A percentile compares a stretch with the other conserved stretches of the same genome.
Conservation (phyloP, 805 yeast genomes). For the Metschnikowia amazonensis region DNA sequence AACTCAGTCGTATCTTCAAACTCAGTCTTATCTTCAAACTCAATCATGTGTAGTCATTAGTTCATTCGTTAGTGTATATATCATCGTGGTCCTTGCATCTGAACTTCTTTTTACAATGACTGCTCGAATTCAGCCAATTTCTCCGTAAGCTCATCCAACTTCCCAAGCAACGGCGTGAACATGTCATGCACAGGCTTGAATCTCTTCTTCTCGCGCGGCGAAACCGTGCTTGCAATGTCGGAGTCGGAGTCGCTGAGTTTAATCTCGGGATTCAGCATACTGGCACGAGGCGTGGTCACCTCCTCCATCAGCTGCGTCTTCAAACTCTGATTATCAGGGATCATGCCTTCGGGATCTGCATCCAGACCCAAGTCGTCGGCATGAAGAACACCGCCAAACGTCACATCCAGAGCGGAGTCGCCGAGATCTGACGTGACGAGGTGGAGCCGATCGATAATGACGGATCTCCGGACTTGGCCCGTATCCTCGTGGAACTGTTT, state of each 20-base stretch:
- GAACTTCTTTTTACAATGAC: neutral
- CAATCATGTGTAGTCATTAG: neutral
- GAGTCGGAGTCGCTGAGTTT: neutral
- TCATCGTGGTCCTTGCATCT: too few relatives aligned
- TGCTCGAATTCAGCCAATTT: conserved; percentile 37
- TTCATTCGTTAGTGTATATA: neutral
- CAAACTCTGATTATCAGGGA: conserved; percentile 7
- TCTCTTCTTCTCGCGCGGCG: conserved; percentile 21
- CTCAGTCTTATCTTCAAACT: too few relatives aligned
- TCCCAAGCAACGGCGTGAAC: conserved; percentile 55
- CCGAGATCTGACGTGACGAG: conserved; percentile 36
- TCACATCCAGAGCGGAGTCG: conserved; percentile 5
- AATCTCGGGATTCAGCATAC: conserved; percentile 16
- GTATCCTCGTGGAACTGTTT: conserved; percentile 4
- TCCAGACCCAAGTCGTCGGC: conserved; percentile 3
- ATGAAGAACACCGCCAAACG: conserved; percentile 9
- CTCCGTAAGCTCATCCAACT: conserved; percentile 42
- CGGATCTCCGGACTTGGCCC: conserved; percentile 27
- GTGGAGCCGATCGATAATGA: conserved; percentile 36
- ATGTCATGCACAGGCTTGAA: conserved; percentile 45
- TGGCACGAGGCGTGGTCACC: conserved; percentile 35
- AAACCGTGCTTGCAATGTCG: conserved; percentile 6
- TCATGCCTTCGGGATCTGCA: conserved; percentile 2
- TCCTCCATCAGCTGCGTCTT: conserved; percentile 14
- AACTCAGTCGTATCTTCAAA: too few relatives aligned